phyloP scores from a whole-genome alignment of 345 rosid genomes.

The Firmiana major region DNA sequence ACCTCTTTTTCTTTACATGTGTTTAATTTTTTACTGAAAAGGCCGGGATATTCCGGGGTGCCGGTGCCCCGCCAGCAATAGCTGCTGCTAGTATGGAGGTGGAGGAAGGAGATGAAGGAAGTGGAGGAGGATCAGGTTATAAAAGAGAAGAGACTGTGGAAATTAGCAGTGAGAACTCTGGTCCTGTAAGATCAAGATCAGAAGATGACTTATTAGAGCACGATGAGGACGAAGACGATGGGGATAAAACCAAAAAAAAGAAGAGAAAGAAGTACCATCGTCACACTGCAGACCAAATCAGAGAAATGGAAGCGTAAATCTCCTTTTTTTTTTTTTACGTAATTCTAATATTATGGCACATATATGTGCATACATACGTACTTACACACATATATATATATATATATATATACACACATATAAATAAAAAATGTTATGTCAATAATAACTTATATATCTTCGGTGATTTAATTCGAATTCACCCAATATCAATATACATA shows the following conservation, averaged over 20 bases:
- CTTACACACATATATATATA: no score
- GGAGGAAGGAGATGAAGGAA: slow-evolving; percentile 72
- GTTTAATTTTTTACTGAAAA: slow-evolving; percentile 13
- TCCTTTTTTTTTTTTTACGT: background rate
- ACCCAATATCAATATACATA: no score
- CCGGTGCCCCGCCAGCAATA: slow-evolving; percentile 34
- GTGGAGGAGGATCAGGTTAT: slow-evolving; percentile 43
- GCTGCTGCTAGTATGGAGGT: slow-evolving; percentile 36
- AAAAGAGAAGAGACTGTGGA: slow-evolving; percentile 71
- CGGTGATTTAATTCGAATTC: no score
- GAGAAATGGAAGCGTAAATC: slow-evolving; percentile 95
- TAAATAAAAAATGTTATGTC: no score
- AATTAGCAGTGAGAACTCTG: slow-evolving; percentile 95
- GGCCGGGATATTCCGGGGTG: slow-evolving; percentile 96
- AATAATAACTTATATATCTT: no score
- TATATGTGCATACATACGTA: no score
- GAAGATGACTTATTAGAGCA: slow-evolving; percentile 70
- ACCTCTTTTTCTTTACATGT: background rate
- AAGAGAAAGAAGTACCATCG: slow-evolving; percentile 97
- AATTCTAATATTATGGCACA: background rate
- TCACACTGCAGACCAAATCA: slow-evolving; percentile 90
- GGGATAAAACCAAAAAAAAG: slow-evolving; percentile 64
- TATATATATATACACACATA: no score
- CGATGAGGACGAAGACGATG: slow-evolving; percentile 52
- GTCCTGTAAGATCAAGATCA: slow-evolving; percentile 77